A percentile compares a stretch with the other conserved stretches of the same genome.
phyloP scores from a whole-genome alignment of 768 basidiomycete genomes.

The Boletus bicolor region DNA sequence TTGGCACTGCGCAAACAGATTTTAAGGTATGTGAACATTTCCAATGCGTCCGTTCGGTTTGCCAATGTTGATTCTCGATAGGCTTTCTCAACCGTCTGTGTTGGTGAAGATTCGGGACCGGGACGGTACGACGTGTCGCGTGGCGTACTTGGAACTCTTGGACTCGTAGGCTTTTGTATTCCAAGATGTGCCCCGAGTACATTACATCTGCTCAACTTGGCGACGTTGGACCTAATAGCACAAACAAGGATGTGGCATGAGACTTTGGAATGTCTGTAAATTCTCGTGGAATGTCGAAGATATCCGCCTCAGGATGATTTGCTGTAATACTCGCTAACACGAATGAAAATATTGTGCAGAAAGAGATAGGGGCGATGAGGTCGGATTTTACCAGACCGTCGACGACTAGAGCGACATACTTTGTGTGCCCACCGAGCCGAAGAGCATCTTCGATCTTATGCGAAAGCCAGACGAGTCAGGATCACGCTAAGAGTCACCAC shows the following conservation, averaged over 20 bases:
- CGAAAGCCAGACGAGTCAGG: too few relatives aligned
- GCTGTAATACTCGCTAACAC: neutral
- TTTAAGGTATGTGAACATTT: conserved; percentile 27
- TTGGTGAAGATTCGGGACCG: conserved; percentile 67
- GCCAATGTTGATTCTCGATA: neutral
- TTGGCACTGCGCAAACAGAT: conserved; percentile 53
- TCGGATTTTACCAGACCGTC: too few relatives aligned
- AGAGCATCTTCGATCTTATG: too few relatives aligned
- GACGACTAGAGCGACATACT: too few relatives aligned
- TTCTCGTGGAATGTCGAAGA: neutral
- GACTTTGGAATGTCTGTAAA: neutral
- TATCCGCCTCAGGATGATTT: neutral
- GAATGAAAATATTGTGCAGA: neutral
- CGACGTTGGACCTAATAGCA: neutral
- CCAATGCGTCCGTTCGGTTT: neutral
- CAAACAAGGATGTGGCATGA: neutral
- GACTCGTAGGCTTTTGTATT: conserved; percentile 15
- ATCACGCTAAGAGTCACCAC: too few relatives aligned
- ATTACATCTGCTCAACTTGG: neutral
- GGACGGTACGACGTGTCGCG: conserved; percentile 51
- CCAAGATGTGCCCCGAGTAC: neutral
- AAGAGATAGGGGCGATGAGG: neutral
- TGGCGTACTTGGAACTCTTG: conserved; percentile 44
- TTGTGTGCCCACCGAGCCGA: too few relatives aligned
- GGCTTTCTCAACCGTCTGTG: conserved; percentile 30